Conservation (phyloP, 2,329 filamentous ascomycete genomes). For the Conoideocrella luteorostrata region DNA sequence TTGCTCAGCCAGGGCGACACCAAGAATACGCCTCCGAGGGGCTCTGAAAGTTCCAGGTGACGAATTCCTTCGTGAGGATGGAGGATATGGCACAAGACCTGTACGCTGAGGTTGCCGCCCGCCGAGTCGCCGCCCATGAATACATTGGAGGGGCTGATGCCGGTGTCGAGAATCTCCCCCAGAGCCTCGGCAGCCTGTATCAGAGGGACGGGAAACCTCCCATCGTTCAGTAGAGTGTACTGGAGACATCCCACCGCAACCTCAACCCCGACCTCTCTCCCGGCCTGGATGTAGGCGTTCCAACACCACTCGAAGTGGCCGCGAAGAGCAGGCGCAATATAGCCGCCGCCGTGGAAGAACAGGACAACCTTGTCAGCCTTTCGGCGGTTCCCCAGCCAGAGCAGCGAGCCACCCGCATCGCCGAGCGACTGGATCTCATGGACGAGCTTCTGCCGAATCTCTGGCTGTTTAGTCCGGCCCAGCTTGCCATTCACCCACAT, state of each 20-base stretch:
- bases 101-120: constrained; percentile 27
- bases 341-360: constrained; percentile 24
- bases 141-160: constrained; percentile 23
- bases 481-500: constrained; percentile 17
- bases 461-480: constrained; percentile 6
- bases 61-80: constrained; percentile 20
- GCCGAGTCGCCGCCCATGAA: constrained; percentile 32
- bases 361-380: constrained; percentile 22
- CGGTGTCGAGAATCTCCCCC: constrained; percentile 21
- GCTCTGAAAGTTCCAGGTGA: constrained; percentile 16
- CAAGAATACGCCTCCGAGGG: constrained; percentile 24
- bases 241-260: constrained; percentile 26
- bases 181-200: constrained; percentile 25
- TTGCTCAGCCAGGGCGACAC: constrained; percentile 27
- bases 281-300: constrained; percentile 18
- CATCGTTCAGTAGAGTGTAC: constrained; percentile 26
- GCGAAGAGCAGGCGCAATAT: constrained; percentile 13
- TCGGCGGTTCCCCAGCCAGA: constrained; percentile 22
- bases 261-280: constrained; percentile 15
- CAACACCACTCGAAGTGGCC: constrained; percentile 23
- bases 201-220: constrained; percentile 25
- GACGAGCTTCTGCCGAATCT: constrained; percentile 11
- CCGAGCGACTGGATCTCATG: constrained; percentile 15
- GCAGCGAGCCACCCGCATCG: constrained; percentile 12
- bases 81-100: constrained; percentile 26